Percentiles rank a stretch among this genome's conserved stretches.
Conservation (phyloP, 2,329 filamentous ascomycete genomes). For the Penicillium sp. region DNA sequence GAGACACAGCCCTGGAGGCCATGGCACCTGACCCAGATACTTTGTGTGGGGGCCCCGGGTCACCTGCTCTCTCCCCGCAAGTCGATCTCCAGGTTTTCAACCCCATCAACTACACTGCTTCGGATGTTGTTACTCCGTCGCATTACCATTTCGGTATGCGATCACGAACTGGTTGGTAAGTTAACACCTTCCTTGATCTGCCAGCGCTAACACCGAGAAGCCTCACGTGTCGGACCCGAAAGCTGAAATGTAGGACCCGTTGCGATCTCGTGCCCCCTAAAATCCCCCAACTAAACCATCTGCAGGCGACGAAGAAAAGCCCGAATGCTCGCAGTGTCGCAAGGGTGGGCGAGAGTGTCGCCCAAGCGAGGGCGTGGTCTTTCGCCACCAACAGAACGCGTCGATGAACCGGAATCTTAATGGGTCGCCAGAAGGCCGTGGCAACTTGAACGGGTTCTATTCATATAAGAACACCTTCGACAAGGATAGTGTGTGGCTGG, state of each 20-base stretch:
- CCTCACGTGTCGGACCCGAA: constrained; percentile 60
- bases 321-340: constrained; percentile 61
- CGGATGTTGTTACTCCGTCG: constrained; percentile 28
- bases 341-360: constrained; percentile 63
- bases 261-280: background rate
- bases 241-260: constrained; percentile 58
- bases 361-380: constrained; percentile 64
- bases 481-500: constrained; percentile 62
- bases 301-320: constrained; percentile 59
- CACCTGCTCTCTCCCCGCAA: constrained; percentile 24
- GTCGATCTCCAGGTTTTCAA: constrained; percentile 25
- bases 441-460: constrained; percentile 62
- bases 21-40: background rate
- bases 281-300: constrained; percentile 4
- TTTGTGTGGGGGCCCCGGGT: constrained; percentile 20
- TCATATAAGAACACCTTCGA: constrained; percentile 68
- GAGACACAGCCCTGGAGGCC: background rate
- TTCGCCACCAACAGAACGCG: constrained; percentile 70
- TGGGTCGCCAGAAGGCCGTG: constrained; percentile 40
- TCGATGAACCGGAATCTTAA: constrained; percentile 61
- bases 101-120: constrained; percentile 5
- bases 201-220: constrained; percentile 29
- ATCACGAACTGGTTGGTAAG: constrained; percentile 48
- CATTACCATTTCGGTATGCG: constrained; percentile 39
- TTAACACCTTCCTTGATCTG: constrained; percentile 6